Evolutionary conservation across 1,284 basidiomycete species (phyloP), one percentile per base, ranked within the genome.

Genomic region (Leccinum pallidistipes): DNA sequence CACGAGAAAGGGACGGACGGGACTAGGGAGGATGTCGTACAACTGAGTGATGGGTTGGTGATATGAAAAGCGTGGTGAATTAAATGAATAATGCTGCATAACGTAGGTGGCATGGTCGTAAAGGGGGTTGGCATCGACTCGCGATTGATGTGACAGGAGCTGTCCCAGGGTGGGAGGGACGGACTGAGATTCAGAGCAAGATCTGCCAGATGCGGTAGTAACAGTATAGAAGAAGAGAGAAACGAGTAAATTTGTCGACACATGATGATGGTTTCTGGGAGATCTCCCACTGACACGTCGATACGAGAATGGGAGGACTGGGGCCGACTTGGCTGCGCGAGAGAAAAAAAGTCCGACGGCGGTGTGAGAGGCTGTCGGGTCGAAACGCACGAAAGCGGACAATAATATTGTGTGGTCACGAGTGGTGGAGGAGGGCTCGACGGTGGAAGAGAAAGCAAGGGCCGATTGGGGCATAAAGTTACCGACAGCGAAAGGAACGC

Each of bases 401-500:
- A 29, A 66, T 27, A 29, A 63, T 27, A 21, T 12, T 57, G 21
- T 24, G 16, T n/a, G 18, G 21, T 56, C 56, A 65, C 29, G 58
- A 45, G 58, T 57, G 61, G 54, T 61, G 47, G 43, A 38, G 38
- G 55, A 50, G 16, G 40, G 18, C 32, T 34, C 12, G 14, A 57
- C 56, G 64, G 64, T 58, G 56, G 27, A 61, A 36, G 55, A 67
- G 36, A 55, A 38, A 16, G 60, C 21, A n/a, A 60, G 52, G 64
- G 40, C 68, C 56, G 57, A 49, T 69, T 69, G 12, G 6, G 69
- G 70, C 59, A 69, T 72, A 70, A 68, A 70, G 69, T 69, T 69
- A 54, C 68, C 70, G 70, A 67, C 55, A 27, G 60, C 58, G 61
- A 71, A 51, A 69, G 64, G 64, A 68, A 66, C 68, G 62, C 67